These are phyloP conservation scores for Xylaria castorea DNA, from an alignment of 495 filamentous ascomycete genomes.

Conservation along the genomic window DNA sequence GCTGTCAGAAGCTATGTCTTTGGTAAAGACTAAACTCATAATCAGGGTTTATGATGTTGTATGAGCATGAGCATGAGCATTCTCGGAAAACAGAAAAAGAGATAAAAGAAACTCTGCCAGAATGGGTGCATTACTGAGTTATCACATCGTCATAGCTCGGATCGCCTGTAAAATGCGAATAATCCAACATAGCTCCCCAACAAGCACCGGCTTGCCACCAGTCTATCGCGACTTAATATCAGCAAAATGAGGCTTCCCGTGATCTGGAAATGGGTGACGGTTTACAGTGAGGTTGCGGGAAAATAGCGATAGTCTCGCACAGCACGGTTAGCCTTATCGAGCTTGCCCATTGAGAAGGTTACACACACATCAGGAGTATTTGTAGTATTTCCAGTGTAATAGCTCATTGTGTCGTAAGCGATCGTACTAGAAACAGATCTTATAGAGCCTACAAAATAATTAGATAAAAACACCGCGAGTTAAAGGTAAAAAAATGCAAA, in stretches of 20 bases:
- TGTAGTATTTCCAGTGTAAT: slow-evolving; percentile 69
- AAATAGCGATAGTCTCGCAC: slow-evolving; percentile 58
- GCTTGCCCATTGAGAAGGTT: slow-evolving; percentile 23
- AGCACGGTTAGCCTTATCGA: slow-evolving; percentile 25
- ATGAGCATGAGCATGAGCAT: background rate
- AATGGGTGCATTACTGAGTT: slow-evolving; percentile 44
- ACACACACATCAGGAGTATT: slow-evolving; percentile 56
- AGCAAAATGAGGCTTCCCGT: slow-evolving; percentile 24
- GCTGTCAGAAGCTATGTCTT: background rate
- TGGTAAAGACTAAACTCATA: background rate
- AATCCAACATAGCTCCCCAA: slow-evolving; percentile 78
- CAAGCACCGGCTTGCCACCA: slow-evolving; percentile 83
- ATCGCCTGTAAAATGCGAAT: slow-evolving; percentile 84
- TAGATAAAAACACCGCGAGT: background rate
- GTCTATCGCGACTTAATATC: slow-evolving; percentile 56
- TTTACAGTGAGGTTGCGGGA: slow-evolving; percentile 70
- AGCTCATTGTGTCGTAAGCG: slow-evolving; percentile 53
- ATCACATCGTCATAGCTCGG: slow-evolving; percentile 72
- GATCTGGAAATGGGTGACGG: slow-evolving; percentile 36
- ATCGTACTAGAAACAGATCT: slow-evolving; percentile 55
- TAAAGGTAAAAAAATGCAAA: background rate
- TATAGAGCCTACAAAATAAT: slow-evolving; percentile 52
- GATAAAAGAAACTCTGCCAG: background rate
- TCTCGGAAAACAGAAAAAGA: background rate
- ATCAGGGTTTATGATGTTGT: background rate